These are phyloP conservation scores for Macrolepiota dolichaula DNA, from an alignment of 768 basidiomycete genomes.

Conservation along the genomic window DNA sequence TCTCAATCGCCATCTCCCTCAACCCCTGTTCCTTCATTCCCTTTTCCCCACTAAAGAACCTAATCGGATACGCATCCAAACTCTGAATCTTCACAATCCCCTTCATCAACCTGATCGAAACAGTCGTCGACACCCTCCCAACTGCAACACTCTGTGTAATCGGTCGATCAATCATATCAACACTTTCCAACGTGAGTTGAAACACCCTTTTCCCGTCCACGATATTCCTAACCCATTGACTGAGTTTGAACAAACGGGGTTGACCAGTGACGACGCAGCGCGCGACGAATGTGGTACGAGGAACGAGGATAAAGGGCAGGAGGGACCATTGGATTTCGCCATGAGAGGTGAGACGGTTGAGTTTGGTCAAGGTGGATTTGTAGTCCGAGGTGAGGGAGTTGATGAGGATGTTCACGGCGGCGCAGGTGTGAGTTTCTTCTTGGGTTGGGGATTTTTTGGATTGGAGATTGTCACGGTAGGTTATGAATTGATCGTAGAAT, in stretches of 20 bases:
- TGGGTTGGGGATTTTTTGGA: conserved; percentile 33
- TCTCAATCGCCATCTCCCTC: conserved; percentile 32
- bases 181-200: conserved; percentile 45
- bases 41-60: conserved; percentile 44
- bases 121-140: conserved; percentile 35
- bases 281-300: conserved; percentile 46
- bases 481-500: conserved; percentile 43
- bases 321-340: conserved; percentile 57
- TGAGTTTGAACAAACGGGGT: conserved; percentile 45
- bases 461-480: conserved; percentile 37
- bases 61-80: conserved; percentile 50
- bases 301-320: conserved; percentile 53
- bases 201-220: conserved; percentile 36
- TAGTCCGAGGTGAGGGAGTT: conserved; percentile 48
- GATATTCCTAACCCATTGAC: conserved; percentile 32
- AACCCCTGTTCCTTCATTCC: conserved; percentile 22
- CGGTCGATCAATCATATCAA: conserved; percentile 45
- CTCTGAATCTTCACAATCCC: conserved; percentile 49
- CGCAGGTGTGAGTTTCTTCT: conserved; percentile 38
- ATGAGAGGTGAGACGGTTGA: conserved; percentile 46
- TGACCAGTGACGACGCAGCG: conserved; percentile 52
- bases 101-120: conserved; percentile 40
- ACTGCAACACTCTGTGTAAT: conserved; percentile 32
- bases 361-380: conserved; percentile 39
- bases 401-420: conserved; percentile 48